Evolutionary conservation across 228 moss, liverwort and hornwort species (phyloP), one percentile per base, ranked within the genome.

Genomic region (Sphagnum magellanicum): DNA sequence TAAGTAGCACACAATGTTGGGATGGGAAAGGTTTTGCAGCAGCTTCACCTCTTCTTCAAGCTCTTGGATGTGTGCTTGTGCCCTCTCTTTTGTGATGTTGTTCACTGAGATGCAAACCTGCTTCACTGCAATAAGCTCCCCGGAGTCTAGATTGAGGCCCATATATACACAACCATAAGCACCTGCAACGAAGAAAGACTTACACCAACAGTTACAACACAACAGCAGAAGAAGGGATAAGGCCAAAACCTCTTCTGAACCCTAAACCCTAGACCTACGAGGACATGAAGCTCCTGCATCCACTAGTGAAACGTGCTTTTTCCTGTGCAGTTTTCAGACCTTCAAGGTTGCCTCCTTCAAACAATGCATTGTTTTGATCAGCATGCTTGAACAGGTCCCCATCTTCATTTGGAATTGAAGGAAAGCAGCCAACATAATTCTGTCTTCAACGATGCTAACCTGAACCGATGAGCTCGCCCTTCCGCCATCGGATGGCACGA

Each of bases 141-240:
- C 96, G 0, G 96, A 96, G 79, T 96, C 91, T 70, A 92, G 76
- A 79, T 96, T 92, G 84, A 96, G 84, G 16, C 92, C 96, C 92
- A 92, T 89, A 50, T 96, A 91, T 15, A 96, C 96, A 52, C 96
- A 86, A 51, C 92, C 96, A 71, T 91, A 91, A 14, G 92, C 96
- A 71, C 92, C 95, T 73, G 92, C 83, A 58, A 58, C 73, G 3
- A 32, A 32, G 32, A 32, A 32, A 32, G 3, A 3, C 32, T 32
- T 32, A 3, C 32, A 32, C 3, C 32, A 32, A 32, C 32, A 32
- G 32, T 32, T 3, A 32, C 32, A 32, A 32, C 32, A 32, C 32
- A 2, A 3, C 32, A 3, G 32, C 32, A 32, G 32, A 32, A 32
- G 32, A 32, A 32, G 32, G 32, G 32, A 32, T 32, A 32, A 2